Evolutionary conservation across 73 alveolate species (phyloP).

Genomic region (Paramecium sexaurelia): DNA sequence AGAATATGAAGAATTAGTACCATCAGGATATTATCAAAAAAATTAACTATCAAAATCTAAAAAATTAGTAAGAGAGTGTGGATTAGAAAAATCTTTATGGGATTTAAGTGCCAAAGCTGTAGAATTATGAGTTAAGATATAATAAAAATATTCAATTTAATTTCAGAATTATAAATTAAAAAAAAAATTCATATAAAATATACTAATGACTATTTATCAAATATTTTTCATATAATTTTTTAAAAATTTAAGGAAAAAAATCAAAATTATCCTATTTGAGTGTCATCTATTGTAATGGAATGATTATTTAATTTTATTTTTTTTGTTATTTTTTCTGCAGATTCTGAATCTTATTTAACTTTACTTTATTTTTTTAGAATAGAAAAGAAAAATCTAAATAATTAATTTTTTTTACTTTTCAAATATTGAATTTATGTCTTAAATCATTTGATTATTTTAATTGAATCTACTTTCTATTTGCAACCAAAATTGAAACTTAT

Average conservation of each 20-base stretch:
- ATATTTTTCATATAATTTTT: not conserved
- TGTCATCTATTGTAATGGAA: not conserved
- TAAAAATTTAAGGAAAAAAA: not conserved
- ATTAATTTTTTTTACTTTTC: not conserved
- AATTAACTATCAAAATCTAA: not conserved
- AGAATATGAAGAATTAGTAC: slow-evolving; percentile 4
- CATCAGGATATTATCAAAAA: slow-evolving; percentile 45
- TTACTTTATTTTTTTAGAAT: not conserved
- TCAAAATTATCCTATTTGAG: not conserved
- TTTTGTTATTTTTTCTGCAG: not conserved
- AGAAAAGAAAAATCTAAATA: not conserved
- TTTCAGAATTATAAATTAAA: not conserved
- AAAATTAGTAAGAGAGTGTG: not conserved
- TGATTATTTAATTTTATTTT: not conserved
- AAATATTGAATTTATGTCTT: not conserved
- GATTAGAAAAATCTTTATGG: not conserved
- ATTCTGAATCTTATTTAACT: not conserved
- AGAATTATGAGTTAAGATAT: not conserved
- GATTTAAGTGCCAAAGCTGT: not conserved
- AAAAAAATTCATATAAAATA: not conserved
- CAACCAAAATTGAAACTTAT: not conserved
- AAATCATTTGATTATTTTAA: not conserved
- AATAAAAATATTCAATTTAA: not conserved
- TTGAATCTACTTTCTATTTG: not conserved
- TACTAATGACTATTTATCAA: too few relatives aligned